Conservation (phyloP, 75 land plant species). For the Selaginella moellendorffii region DNA sequence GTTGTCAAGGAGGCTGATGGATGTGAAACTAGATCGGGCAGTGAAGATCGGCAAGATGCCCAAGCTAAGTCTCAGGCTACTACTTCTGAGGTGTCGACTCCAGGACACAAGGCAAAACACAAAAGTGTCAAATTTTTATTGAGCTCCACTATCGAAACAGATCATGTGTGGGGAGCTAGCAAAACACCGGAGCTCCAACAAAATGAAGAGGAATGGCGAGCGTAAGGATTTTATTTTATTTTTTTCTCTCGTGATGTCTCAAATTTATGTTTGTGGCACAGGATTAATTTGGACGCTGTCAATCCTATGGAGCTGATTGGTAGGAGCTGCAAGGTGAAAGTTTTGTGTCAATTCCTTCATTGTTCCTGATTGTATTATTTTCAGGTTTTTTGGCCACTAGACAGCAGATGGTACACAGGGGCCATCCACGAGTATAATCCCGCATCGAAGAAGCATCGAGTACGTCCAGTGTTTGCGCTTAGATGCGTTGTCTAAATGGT, state of each 20-base stretch:
- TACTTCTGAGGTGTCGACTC: too few species aligned
- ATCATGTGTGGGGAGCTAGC: not conserved
- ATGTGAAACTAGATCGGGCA: too few species aligned
- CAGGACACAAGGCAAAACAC: not conserved
- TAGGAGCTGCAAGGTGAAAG: conserved; percentile 26
- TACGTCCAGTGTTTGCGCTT: too few species aligned
- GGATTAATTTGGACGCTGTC: conserved; percentile 16
- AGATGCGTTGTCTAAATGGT: too few species aligned
- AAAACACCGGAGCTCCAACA: not conserved
- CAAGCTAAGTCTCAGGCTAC: too few species aligned
- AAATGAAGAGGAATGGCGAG: not conserved
- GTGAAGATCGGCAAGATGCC: too few species aligned
- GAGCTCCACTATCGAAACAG: not conserved
- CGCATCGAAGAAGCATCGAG: conserved; percentile 34
- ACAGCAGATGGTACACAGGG: conserved; percentile 61
- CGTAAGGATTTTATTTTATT: too few species aligned
- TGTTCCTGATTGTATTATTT: not conserved
- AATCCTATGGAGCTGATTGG: conserved; percentile 43
- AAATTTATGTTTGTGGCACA: too few species aligned
- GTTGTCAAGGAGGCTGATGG: not conserved
- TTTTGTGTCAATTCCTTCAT: not conserved
- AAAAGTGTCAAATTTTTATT: not conserved
- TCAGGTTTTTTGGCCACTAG: conserved; percentile 75
- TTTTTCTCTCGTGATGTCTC: too few species aligned
- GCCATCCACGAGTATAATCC: conserved; percentile 33